Evolutionary conservation across 2,329 filamentous ascomycete genomes (phyloP), one percentile per base, ranked within the genome.

Genomic region (Harringtonia lauricola): DNA sequence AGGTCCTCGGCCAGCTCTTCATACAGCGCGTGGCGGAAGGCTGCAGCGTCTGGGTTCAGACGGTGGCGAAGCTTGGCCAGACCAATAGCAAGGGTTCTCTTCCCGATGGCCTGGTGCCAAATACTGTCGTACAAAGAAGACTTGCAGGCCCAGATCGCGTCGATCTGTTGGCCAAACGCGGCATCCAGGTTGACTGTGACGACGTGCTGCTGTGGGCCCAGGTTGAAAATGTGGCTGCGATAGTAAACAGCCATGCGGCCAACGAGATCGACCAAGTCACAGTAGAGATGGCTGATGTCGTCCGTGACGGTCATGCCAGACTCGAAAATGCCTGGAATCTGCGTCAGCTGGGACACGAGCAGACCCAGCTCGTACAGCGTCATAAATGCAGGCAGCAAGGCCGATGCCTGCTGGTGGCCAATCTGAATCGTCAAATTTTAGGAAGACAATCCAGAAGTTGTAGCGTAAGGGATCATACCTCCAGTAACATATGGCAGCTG

Each of bases 291-390:
- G 18, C 59, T 57, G 5, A 63, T 52, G 17, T 54, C 53, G 30
- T 58, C 52, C 33, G 55, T 59, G 46, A 64, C 57, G 13, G 53
- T 47, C 1, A 51, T 41, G 2, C 58, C 56, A 37, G 60, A 55
- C 4, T 55, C 42, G 41, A 61, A 63, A n/a, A 64, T 51, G 8
- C 59, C 56, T 1, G 54, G 57, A n/a, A 66, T 59, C 28, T 62
- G 59, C 18, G 59, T 57, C 28, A 64, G 54, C 36, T 59, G 58
- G 7, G 57, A 57, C 6, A 65, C 58, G 5, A 66, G 51, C 40
- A 64, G 54, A 2, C 59, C 60, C 2, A 66, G 55, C 43, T 65
- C 62, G 38, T 65, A 63, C 0, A 66, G 48, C 1, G 60, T 58
- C 22, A 59, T 56, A 45, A 66, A 66, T 0, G 62, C 65, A 1